Conservation (phyloP, 345 rosid species). For the Salix koriyanagi region DNA sequence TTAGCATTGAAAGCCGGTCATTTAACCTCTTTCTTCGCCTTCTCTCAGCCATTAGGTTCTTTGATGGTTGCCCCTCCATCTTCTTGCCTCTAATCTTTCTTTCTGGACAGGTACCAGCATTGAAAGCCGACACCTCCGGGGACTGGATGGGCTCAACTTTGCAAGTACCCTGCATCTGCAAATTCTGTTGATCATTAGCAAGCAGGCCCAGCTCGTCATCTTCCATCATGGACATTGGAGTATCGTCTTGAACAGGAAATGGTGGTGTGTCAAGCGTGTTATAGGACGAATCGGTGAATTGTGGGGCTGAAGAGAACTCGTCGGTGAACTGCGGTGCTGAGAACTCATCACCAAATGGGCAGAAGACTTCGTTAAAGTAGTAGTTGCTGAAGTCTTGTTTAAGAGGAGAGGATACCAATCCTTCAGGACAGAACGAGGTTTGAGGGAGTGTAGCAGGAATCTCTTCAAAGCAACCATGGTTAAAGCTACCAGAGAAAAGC, state of each 20-base stretch:
- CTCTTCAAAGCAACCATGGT: slow-evolving; percentile 1
- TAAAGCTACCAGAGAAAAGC: slow-evolving; percentile 16
- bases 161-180: slow-evolving; percentile 27
- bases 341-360: slow-evolving; percentile 31
- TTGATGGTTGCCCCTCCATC: slow-evolving; percentile 33
- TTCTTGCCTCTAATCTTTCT: slow-evolving; percentile 33
- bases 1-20: slow-evolving; percentile 36
- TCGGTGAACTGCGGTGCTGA: slow-evolving; percentile 13
- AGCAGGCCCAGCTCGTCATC: slow-evolving; percentile 32
- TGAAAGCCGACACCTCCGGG: slow-evolving; percentile 33
- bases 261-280: slow-evolving; percentile 37
- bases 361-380: slow-evolving; percentile 25
- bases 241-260: slow-evolving; percentile 34
- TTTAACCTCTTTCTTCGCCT: slow-evolving; percentile 39
- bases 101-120: slow-evolving; percentile 24
- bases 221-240: slow-evolving; percentile 27
- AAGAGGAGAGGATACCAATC: slow-evolving; percentile 14
- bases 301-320: slow-evolving; percentile 22
- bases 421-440: slow-evolving; percentile 21
- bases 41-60: slow-evolving; percentile 44
- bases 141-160: slow-evolving; percentile 40
- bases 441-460: slow-evolving; percentile 6
- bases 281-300: slow-evolving; percentile 36
- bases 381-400: slow-evolving; percentile 32
- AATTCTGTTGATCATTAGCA: slow-evolving; percentile 18